phyloP scores from a whole-genome alignment of 2,329 filamentous ascomycete genomes.

The Pestalotiopsis sp. region DNA sequence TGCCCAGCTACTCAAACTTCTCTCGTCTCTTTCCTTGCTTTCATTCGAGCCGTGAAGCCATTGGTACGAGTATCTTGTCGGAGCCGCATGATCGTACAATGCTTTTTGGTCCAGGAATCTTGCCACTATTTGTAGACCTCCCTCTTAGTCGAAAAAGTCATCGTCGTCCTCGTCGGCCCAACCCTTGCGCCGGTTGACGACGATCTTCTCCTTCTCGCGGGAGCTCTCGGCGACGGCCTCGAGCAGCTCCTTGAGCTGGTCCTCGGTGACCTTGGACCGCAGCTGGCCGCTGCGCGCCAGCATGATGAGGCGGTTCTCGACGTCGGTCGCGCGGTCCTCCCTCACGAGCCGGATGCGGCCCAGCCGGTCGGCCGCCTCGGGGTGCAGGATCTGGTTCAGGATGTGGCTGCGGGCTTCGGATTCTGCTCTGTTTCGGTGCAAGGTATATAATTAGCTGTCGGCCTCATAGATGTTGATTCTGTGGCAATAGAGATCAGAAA shows the following conservation, averaged over 20 bases:
- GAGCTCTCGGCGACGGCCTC: conserved; percentile 80
- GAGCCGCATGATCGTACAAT: background rate
- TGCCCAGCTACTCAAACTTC: conserved; percentile 13
- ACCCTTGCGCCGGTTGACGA: conserved; percentile 80
- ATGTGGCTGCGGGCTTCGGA: conserved; percentile 76
- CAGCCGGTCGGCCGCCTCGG: conserved; percentile 89
- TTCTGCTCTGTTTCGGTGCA: conserved; percentile 21
- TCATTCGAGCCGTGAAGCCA: background rate
- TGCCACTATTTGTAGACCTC: too few species aligned
- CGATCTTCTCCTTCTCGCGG: conserved; percentile 77
- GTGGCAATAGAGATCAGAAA: too few species aligned
- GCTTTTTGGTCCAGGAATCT: background rate
- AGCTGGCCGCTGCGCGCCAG: conserved; percentile 88
- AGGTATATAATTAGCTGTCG: background rate
- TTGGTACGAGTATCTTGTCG: background rate
- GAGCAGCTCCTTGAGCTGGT: conserved; percentile 89
- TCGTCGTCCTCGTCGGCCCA: conserved; percentile 85
- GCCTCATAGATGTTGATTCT: too few species aligned
- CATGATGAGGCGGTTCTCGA: conserved; percentile 93
- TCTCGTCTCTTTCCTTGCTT: conserved; percentile 13
- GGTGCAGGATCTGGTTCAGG: conserved; percentile 90
- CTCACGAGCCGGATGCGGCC: conserved; percentile 96
- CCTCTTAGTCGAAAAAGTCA: conserved; percentile 66
- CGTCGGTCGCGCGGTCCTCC: conserved; percentile 82
- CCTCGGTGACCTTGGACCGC: conserved; percentile 84